Percentiles rank a stretch among this genome's conserved stretches.
These are phyloP conservation scores for Anastatica hierochuntica DNA, from an alignment of 345 rosid species.

Conservation along the genomic window DNA sequence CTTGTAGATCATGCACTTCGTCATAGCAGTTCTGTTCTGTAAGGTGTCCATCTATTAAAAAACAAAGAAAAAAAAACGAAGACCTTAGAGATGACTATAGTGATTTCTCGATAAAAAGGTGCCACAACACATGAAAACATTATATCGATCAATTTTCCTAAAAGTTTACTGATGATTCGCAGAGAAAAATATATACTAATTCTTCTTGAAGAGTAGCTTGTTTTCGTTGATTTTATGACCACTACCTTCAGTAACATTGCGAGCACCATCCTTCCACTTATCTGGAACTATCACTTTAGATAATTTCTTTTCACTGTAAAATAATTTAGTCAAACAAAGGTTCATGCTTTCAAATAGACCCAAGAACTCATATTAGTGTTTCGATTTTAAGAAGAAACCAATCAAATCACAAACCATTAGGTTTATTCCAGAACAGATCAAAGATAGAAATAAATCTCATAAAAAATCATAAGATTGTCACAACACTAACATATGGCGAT, in stretches of 20 bases:
- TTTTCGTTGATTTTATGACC: slow-evolving; percentile 97
- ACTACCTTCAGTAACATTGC: slow-evolving; percentile 83
- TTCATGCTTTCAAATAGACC: neutral
- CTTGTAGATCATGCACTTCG: slow-evolving; percentile 93
- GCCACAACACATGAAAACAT: neutral
- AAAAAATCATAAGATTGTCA: too few relatives aligned
- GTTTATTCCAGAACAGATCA: too few relatives aligned
- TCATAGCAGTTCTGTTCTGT: slow-evolving; percentile 70
- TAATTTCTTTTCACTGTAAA: slow-evolving; percentile 84
- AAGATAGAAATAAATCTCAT: too few relatives aligned
- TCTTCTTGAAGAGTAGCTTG: slow-evolving; percentile 88
- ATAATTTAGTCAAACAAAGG: neutral
- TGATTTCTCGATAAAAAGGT: neutral
- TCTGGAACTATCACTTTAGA: slow-evolving; percentile 95
- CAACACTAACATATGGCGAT: too few relatives aligned
- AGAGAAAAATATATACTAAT: slow-evolving; percentile 30
- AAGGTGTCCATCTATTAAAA: slow-evolving; percentile 82
- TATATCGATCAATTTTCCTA: neutral
- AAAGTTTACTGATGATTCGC: neutral
- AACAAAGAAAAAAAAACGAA: neutral
- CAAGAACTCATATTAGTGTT: too few relatives aligned
- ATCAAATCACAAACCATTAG: neutral
- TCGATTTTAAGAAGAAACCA: neutral
- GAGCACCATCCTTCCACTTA: slow-evolving; percentile 99
- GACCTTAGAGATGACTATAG: neutral